These are phyloP conservation scores for Tulasnella sp. DNA, from an alignment of 768 basidiomycete species.

Conservation along the genomic window DNA sequence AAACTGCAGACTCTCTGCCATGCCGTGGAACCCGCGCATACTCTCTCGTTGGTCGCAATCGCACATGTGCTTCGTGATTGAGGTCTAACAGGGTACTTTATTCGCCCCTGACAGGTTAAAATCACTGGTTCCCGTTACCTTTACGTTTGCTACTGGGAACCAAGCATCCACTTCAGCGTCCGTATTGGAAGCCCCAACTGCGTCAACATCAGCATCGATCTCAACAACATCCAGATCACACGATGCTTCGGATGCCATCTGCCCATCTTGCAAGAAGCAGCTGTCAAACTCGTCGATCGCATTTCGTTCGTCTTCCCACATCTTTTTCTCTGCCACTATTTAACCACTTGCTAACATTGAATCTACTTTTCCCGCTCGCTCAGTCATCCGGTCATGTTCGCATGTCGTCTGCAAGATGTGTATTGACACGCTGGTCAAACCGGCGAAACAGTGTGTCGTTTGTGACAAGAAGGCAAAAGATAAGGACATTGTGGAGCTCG, in stretches of 20 bases:
- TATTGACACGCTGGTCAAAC: slow-evolving; percentile 72
- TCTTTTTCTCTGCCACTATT: not conserved
- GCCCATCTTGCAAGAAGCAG: slow-evolving; percentile 76
- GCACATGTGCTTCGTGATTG: not conserved
- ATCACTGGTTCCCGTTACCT: slow-evolving; percentile 67
- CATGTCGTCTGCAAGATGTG: slow-evolving; percentile 91
- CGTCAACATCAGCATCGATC: slow-evolving; percentile 13
- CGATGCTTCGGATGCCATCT: slow-evolving; percentile 54
- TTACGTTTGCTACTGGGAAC: slow-evolving; percentile 37
- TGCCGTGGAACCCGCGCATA: slow-evolving; percentile 67
- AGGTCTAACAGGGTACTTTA: not conserved
- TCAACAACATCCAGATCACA: not conserved
- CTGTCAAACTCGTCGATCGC: slow-evolving; percentile 68
- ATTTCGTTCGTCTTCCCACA: slow-evolving; percentile 41
- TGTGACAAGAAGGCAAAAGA: slow-evolving; percentile 61
- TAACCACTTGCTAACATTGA: no score
- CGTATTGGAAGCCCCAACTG: not conserved
- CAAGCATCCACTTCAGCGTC: slow-evolving; percentile 14
- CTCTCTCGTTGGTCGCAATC: slow-evolving; percentile 47
- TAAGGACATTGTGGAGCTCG: slow-evolving; percentile 69
- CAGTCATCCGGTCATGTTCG: slow-evolving; percentile 77
- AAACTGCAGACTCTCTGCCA: slow-evolving; percentile 85
- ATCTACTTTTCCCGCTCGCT: not conserved
- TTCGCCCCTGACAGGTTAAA: slow-evolving; percentile 50
- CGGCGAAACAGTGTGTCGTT: slow-evolving; percentile 71